Percentiles rank a stretch among this genome's conserved stretches.
Conservation (phyloP, 1,284 basidiomycete species). For the Apiotrichum sp. region DNA sequence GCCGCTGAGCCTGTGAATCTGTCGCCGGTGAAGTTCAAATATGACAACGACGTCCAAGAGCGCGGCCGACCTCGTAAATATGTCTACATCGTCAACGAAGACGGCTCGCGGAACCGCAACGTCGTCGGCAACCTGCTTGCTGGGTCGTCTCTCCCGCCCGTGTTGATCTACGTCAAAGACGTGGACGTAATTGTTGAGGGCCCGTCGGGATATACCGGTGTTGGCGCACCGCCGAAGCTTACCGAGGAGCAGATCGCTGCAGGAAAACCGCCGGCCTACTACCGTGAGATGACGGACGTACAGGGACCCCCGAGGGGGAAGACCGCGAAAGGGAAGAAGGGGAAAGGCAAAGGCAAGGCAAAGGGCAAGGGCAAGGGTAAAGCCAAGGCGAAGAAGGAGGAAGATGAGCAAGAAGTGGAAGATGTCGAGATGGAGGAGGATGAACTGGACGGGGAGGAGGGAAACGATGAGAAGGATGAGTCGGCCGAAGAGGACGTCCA, state of each 20-base stretch:
- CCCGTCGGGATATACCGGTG: slow-evolving; percentile 26
- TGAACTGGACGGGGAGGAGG: slow-evolving; percentile 4
- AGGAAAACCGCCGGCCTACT: slow-evolving; percentile 24
- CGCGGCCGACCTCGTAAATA: slow-evolving; percentile 41
- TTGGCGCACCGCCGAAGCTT: slow-evolving; percentile 25
- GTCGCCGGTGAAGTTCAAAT: slow-evolving; percentile 12
- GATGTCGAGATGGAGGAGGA: background rate
- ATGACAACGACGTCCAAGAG: slow-evolving; percentile 25
- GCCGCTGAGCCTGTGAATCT: background rate
- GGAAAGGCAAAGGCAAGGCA: background rate
- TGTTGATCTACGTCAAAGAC: slow-evolving; percentile 27
- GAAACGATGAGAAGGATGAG: background rate
- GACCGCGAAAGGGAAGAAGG: background rate
- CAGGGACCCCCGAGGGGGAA: no score
- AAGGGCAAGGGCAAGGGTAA: slow-evolving; percentile 4
- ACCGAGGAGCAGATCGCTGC: slow-evolving; percentile 16
- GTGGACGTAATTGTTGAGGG: slow-evolving; percentile 24
- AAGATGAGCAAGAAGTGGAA: background rate
- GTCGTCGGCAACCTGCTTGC: slow-evolving; percentile 26
- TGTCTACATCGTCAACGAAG: slow-evolving; percentile 33
- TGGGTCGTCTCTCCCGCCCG: slow-evolving; percentile 22
- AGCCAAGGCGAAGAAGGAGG: slow-evolving; percentile 7
- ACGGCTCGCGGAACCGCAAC: slow-evolving; percentile 28
- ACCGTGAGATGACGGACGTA: slow-evolving; percentile 11
- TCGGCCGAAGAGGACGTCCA: slow-evolving; percentile 7